Percentiles rank a stretch among this genome's conserved stretches.
Evolutionary conservation across 192 early-diverging fungal genomes (phyloP).

Genomic region (Coemansia sp.): DNA sequence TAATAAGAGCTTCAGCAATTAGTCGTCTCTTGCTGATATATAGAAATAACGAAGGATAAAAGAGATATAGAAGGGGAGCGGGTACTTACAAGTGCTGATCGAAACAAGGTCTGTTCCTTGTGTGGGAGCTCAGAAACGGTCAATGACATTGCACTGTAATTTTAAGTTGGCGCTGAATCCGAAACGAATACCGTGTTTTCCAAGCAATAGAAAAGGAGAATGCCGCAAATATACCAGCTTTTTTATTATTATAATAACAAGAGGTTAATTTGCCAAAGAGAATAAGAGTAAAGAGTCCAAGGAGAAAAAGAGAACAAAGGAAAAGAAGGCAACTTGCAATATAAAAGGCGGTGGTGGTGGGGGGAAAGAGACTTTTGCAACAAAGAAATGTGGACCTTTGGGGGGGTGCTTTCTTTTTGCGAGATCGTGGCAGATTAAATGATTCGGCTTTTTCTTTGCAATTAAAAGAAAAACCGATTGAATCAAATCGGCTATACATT

Average conservation of each 20-base stretch:
- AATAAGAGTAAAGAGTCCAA: neutral
- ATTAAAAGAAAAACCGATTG: neutral
- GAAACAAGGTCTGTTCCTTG: slow-evolving; percentile 52
- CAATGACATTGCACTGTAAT: slow-evolving; percentile 31
- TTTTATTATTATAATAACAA: no score
- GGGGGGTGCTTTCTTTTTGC: neutral
- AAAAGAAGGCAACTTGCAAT: neutral
- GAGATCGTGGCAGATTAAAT: no score
- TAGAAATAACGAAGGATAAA: no score
- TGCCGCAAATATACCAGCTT: no score
- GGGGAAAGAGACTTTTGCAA: neutral
- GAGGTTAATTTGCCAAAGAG: no score
- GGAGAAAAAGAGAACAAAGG: neutral
- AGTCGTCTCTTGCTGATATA: no score
- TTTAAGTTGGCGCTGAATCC: neutral
- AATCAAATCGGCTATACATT: slow-evolving; percentile 5
- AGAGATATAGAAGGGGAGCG: neutral
- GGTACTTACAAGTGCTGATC: slow-evolving; percentile 45
- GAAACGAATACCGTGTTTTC: neutral
- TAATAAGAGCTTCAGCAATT: no score
- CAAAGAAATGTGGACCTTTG: no score
- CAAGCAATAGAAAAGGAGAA: neutral
- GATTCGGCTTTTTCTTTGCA: no score
- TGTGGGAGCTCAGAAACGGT: slow-evolving; percentile 47
- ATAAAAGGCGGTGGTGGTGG: neutral